Conservation (phyloP, 441 rosid species). For the Populus tomentosa region DNA sequence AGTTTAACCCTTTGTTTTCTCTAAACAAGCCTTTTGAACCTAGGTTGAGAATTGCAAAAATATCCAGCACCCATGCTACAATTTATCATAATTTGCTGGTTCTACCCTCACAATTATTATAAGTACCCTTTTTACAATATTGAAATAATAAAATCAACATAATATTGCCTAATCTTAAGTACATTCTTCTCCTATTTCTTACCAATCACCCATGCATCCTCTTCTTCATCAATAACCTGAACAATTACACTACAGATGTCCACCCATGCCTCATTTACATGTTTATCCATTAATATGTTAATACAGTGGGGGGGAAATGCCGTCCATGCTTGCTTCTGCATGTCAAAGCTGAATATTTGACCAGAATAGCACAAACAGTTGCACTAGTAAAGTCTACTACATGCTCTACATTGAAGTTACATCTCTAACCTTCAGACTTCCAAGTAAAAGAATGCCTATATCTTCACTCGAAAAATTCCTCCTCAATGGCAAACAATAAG, state of each 20-base stretch:
- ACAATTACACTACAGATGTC: neutral
- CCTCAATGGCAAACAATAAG: constrained; percentile 35
- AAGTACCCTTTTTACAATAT: neutral
- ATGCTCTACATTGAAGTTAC: constrained; percentile 4
- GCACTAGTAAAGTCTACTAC: neutral
- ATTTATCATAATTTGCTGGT: neutral
- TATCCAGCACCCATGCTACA: neutral
- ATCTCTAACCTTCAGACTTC: constrained; percentile 65
- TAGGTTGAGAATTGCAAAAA: neutral
- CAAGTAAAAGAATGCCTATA: constrained; percentile 56
- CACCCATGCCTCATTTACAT: neutral
- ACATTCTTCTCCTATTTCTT: neutral
- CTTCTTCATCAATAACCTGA: neutral
- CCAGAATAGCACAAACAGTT: neutral
- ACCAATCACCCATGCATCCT: neutral
- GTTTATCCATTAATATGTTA: neutral
- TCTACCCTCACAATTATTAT: neutral
- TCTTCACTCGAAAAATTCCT: constrained; percentile 53
- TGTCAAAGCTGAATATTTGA: constrained; percentile 6
- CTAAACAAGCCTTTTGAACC: neutral
- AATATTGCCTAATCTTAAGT: neutral
- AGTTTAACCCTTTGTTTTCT: neutral
- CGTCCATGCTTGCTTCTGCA: constrained; percentile 2
- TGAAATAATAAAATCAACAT: constrained; percentile 4
- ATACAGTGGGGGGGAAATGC: neutral